Base-by-base conservation (phyloP, 2,329 filamentous ascomycete genomes). In the Monilinia laxa region DNA sequence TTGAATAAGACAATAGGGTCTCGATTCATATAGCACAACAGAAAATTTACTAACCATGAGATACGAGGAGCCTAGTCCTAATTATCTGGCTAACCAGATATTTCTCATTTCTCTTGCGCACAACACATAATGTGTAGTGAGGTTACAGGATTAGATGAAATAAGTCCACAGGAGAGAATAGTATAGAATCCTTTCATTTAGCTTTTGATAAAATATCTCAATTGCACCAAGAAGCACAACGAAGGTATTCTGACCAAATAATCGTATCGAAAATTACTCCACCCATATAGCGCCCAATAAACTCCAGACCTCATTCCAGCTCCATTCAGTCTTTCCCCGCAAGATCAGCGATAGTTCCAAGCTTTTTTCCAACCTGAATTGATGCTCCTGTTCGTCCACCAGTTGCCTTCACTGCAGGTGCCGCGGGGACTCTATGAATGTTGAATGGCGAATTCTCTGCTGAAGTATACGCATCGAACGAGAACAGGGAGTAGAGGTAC, bases 391-490 rank as follows among this genome's bases (percentile, higher is more conserved):
- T 68, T 64, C 71, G 75, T 69, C 72, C 65, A 16, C 57, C 47
- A 12, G 38, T 28, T 20, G 58, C 73, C 4, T 72, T 75, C 18
- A 45, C 62, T 58, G 49, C 62, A 7, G 31, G 56, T 18, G 49
- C 66, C 56, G 57, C 72, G 68, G 74, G 72, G 4, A 74, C 71
- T 35, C 68, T 68, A 63, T 83, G 80, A 20, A 83, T 73, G 69
- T 88, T 89, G 77, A 86, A 89, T 20, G 77, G 78, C 25, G 86
- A 88, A 56, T 79, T 81, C 76, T 87, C 83, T 3, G 86, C 87
- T 3, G 85, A 80, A 72, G 83, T 84, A 76, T 87, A 87, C 0
- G 85, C 83, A 73, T 89, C 87, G 65, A 89, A 81, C 82, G 87
- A 83, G 71, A 89, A 82, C n/a, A 90, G 76, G 4, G 85, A 87